phyloP scores from a whole-genome alignment of 140 eudicot genomes.

The Ambrosia hybrid region DNA sequence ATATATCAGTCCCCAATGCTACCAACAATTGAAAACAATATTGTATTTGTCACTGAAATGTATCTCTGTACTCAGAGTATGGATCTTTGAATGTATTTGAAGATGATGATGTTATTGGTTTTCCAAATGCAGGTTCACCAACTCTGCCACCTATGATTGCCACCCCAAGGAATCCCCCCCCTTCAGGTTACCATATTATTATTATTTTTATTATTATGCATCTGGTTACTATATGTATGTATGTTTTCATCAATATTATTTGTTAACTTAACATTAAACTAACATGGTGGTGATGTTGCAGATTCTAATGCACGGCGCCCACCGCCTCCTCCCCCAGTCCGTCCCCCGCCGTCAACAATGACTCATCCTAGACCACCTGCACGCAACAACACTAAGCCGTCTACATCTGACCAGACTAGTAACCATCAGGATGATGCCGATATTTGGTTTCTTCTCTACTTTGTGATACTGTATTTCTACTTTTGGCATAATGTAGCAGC shows the following conservation, averaged over 20 bases:
- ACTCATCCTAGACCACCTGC: slow-evolving; percentile 1
- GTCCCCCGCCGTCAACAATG: not conserved
- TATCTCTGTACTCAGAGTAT: not conserved
- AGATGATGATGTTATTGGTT: too few relatives aligned
- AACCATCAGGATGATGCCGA: slow-evolving; percentile 1
- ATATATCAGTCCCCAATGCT: not conserved
- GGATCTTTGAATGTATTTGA: not conserved
- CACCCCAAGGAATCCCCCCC: not conserved
- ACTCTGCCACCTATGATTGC: not conserved
- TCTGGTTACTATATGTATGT: too few relatives aligned
- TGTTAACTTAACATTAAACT: too few relatives aligned
- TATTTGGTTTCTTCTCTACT: not conserved
- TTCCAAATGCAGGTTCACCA: not conserved
- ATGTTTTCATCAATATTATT: too few relatives aligned
- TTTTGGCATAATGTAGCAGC: not conserved
- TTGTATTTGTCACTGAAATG: not conserved
- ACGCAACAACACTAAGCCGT: not conserved
- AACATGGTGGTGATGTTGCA: too few relatives aligned
- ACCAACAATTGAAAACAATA: not conserved
- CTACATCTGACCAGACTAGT: not conserved
- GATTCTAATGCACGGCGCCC: too few relatives aligned
- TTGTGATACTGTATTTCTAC: not conserved
- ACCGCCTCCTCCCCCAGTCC: slow-evolving; percentile 6
- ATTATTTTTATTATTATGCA: too few relatives aligned
- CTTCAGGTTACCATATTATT: not conserved